Percentiles rank a stretch among this genome's conserved stretches.
These are phyloP conservation scores for Phaffia australis DNA, from an alignment of 768 basidiomycete genomes.

Conservation along the genomic window DNA sequence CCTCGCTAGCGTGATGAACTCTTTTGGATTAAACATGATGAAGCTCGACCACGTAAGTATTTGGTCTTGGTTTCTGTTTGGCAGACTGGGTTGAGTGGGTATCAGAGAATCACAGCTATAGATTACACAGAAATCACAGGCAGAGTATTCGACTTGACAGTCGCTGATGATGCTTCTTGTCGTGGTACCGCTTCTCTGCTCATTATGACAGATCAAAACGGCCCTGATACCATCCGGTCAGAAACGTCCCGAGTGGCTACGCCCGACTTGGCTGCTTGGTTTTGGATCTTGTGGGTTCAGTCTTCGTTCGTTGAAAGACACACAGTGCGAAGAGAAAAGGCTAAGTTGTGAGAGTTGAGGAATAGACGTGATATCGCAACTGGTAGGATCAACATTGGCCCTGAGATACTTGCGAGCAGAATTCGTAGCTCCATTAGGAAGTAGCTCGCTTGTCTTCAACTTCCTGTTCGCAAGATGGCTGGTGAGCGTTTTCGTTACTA, in stretches of 20 bases:
- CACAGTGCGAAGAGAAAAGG: background rate
- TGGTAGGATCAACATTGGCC: conserved; percentile 16
- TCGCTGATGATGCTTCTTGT: background rate
- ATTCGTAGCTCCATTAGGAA: conserved; percentile 17
- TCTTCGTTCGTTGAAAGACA: background rate
- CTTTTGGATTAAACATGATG: conserved; percentile 21
- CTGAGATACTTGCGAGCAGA: conserved; percentile 21
- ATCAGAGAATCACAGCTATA: background rate
- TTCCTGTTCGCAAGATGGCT: conserved; percentile 19
- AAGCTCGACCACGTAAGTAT: conserved; percentile 15
- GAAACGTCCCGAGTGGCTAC: conserved; percentile 10
- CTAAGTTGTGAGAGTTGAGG: background rate
- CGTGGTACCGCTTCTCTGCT: background rate
- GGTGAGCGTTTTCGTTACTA: background rate
- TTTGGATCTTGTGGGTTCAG: conserved; percentile 9
- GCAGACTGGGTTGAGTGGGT: no score
- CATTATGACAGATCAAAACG: conserved; percentile 5
- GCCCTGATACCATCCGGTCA: background rate
- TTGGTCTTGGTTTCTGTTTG: background rate
- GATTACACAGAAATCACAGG: no score
- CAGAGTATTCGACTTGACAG: background rate
- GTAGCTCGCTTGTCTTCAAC: conserved; percentile 20
- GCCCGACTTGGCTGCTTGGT: conserved; percentile 20
- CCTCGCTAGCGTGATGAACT: conserved; percentile 7
- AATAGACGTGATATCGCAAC: conserved; percentile 11